phyloP scores from a whole-genome alignment of 164 flowering plant species.

The Magnolia changhungtana region DNA sequence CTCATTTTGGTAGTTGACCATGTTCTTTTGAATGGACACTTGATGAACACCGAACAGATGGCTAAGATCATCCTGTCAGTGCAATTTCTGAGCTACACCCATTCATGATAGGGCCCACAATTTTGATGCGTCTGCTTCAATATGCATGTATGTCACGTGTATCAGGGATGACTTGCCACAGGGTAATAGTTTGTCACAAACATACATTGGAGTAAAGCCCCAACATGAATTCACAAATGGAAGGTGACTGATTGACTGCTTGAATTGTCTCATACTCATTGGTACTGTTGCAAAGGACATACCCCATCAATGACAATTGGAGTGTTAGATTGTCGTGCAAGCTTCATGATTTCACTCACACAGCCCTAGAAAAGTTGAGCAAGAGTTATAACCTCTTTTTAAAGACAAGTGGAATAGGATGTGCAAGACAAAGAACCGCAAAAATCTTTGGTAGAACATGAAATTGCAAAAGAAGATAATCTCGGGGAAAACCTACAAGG shows the following conservation, averaged over 20 bases:
- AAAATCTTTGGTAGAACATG: neutral
- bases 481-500: neutral
- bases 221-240: too few relatives aligned
- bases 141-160: too few relatives aligned
- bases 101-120: too few relatives aligned
- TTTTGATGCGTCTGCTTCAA: too few relatives aligned
- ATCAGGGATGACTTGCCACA: too few relatives aligned
- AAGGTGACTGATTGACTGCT: too few relatives aligned
- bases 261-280: neutral
- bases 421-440: too few relatives aligned
- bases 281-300: slow-evolving; percentile 14
- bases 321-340: slow-evolving; percentile 63
- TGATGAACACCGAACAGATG: neutral
- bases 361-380: slow-evolving; percentile 56
- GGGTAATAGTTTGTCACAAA: too few relatives aligned
- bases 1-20: neutral
- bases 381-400: neutral
- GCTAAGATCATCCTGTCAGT: neutral
- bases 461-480: neutral
- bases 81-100: neutral
- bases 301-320: slow-evolving; percentile 98
- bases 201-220: too few relatives aligned
- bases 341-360: slow-evolving; percentile 75
- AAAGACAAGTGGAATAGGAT: neutral
- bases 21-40: neutral